Base-by-base conservation (phyloP, 768 basidiomycete genomes). In the Lepiota venenata region DNA sequence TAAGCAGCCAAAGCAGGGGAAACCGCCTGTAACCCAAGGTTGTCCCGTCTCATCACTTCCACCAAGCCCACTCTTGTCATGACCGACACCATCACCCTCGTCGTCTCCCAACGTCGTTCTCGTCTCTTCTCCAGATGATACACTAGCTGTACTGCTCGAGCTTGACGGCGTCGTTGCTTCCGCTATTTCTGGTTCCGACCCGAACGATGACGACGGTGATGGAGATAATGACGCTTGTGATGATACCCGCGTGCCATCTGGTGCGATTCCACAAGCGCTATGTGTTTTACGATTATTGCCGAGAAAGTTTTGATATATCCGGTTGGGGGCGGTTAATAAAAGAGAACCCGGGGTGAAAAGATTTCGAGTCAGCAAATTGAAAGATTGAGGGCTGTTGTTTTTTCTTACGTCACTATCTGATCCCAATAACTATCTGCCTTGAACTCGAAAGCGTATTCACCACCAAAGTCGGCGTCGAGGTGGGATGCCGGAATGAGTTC, bases 401-500 rank as follows among this genome's bases (percentile, higher is more conserved):
- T 27, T 7, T 72, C 79, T 56, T 70, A 90, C 87, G 78, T 70
- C 39, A 88, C 76, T 21, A 93, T 76, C 61, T 88, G 85, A 56
- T 85, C 76, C 92, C 92, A 94, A 65, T 93, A 93, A 36, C 71
- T 78, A 35, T 80, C 74, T 12, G 81, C 77, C 54, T 93, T 85
- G 64, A 88, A 94, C 61, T 89, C 76, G 58, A 78, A 91, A 53
- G 80, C 78, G 66, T 84, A 82, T 2, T 84, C 78, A 1, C 92
- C 92, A 12, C 90, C 91, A 65, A 93, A 92, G 59, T 89, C 89
- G 1, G 83, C 80, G 63, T 93, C 91, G 8, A 94, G 80, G 52
- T 94, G 92, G 3, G 79, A 78, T 6, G 69, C 71, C 4, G 91
- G 87, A 18, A 93, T 77, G 41, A 95, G 81, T 56, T 91, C 87